Evolutionary conservation across 2,329 filamentous ascomycete species (phyloP).

Genomic region (Diaporthe longicolla): DNA sequence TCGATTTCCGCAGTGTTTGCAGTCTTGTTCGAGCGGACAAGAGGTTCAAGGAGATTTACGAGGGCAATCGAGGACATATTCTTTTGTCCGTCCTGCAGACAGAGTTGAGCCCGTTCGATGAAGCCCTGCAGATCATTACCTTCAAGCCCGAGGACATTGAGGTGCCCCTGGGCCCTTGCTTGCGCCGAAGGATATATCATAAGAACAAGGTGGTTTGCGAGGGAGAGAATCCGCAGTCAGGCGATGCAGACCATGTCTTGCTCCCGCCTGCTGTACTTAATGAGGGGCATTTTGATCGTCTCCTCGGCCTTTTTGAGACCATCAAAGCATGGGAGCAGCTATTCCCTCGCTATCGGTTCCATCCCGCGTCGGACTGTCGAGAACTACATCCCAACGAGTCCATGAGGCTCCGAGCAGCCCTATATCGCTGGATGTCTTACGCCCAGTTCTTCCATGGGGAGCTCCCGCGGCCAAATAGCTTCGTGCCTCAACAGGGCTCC

Average conservation of each 20-base stretch:
- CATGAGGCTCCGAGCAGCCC: slow-evolving; percentile 62
- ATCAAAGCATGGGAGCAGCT: slow-evolving; percentile 57
- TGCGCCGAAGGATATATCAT: slow-evolving; percentile 57
- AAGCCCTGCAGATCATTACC: slow-evolving; percentile 63
- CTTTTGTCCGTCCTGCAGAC: slow-evolving; percentile 58
- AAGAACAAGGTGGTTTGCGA: slow-evolving; percentile 54
- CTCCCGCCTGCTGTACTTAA: slow-evolving; percentile 43
- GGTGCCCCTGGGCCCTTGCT: slow-evolving; percentile 52
- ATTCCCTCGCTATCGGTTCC: slow-evolving; percentile 56
- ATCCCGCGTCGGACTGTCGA: slow-evolving; percentile 60
- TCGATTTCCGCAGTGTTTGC: slow-evolving; percentile 59
- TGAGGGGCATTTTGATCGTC: slow-evolving; percentile 46
- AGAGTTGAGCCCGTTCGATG: slow-evolving; percentile 61
- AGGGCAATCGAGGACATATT: slow-evolving; percentile 57
- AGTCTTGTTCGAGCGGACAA: slow-evolving; percentile 56
- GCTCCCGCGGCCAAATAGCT: slow-evolving; percentile 49
- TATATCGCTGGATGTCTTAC: slow-evolving; percentile 70
- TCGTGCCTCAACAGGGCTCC: slow-evolving; percentile 40
- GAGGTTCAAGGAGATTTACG: slow-evolving; percentile 58
- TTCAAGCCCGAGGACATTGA: slow-evolving; percentile 56
- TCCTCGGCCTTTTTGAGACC: slow-evolving; percentile 52
- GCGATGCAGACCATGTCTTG: neutral
- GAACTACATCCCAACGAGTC: slow-evolving; percentile 59
- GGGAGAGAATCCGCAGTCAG: slow-evolving; percentile 16
- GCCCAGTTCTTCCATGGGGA: slow-evolving; percentile 66